These are phyloP conservation scores for Xerocomus nothofagi DNA, from an alignment of 1,284 basidiomycete species.

Conservation along the genomic window DNA sequence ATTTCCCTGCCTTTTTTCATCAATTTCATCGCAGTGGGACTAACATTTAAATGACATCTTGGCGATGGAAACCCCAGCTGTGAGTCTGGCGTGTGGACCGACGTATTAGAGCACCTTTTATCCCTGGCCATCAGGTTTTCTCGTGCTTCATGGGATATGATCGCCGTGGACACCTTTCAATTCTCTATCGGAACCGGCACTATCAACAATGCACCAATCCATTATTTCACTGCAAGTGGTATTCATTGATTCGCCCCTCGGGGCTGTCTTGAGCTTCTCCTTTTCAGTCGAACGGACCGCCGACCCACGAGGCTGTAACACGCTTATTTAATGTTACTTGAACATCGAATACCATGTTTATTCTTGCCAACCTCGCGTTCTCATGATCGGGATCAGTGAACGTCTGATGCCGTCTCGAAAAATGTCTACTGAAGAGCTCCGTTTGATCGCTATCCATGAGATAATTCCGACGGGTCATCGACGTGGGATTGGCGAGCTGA, in stretches of 20 bases:
- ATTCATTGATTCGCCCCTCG: conserved; percentile 36
- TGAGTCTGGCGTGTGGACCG: conserved; percentile 26
- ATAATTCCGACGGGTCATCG: conserved; percentile 16
- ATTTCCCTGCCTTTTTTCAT: conserved; percentile 26
- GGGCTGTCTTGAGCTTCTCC: conserved; percentile 28
- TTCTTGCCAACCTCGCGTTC: conserved; percentile 11
- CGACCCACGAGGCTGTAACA: conserved; percentile 34
- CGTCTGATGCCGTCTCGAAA: conserved; percentile 9
- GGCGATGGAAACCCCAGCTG: conserved; percentile 22
- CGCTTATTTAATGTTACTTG: conserved; percentile 35
- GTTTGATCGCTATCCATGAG: conserved; percentile 2
- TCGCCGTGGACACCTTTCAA: conserved; percentile 35
- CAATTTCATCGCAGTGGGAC: conserved; percentile 34
- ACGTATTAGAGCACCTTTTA: conserved; percentile 20
- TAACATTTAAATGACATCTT: conserved; percentile 23
- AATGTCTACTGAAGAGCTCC: neutral
- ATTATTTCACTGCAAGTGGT: conserved; percentile 27
- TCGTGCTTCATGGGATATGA: conserved; percentile 35
- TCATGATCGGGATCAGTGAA: conserved; percentile 24
- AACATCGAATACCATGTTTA: conserved; percentile 22
- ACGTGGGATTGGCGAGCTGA: conserved; percentile 7
- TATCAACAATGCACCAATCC: conserved; percentile 25
- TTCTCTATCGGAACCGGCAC: conserved; percentile 36
- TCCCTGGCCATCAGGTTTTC: conserved; percentile 36
- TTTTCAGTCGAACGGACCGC: conserved; percentile 21